Conservation (phyloP, 2,329 filamentous ascomycete genomes). For the Aspergillus hortae region DNA sequence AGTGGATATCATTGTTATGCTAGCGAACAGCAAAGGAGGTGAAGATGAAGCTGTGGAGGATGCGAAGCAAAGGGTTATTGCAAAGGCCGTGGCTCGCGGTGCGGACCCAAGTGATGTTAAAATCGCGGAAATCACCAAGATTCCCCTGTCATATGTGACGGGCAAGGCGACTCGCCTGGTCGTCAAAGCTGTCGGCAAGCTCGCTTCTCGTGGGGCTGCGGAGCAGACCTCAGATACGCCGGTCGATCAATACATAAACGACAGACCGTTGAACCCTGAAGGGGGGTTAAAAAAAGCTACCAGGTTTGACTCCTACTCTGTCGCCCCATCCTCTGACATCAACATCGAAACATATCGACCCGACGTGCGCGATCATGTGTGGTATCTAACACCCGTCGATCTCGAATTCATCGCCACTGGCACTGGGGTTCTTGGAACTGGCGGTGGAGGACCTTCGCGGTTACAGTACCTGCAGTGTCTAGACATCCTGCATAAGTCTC, state of each 20-base stretch:
- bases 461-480: conserved; percentile 45
- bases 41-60: conserved; percentile 19
- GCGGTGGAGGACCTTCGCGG: conserved; percentile 42
- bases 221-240: neutral
- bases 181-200: conserved; percentile 41
- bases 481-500: conserved; percentile 30
- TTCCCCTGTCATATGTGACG: conserved; percentile 34
- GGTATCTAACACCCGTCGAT: conserved; percentile 36
- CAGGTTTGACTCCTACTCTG: conserved; percentile 7
- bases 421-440: conserved; percentile 36
- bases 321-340: conserved; percentile 18
- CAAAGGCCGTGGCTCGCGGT: conserved; percentile 18
- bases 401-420: conserved; percentile 37
- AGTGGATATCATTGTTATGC: conserved; percentile 51
- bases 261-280: neutral
- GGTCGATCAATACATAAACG: neutral
- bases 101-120: conserved; percentile 35
- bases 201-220: conserved; percentile 27
- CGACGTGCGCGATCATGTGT: conserved; percentile 28
- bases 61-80: conserved; percentile 18
- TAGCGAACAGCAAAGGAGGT: conserved; percentile 26
- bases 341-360: conserved; percentile 32
- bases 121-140: conserved; percentile 43
- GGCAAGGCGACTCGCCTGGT: conserved; percentile 41
- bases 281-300: neutral